phyloP scores from a whole-genome alignment of 139 green algal genomes.

The Picochlorum sp. region DNA sequence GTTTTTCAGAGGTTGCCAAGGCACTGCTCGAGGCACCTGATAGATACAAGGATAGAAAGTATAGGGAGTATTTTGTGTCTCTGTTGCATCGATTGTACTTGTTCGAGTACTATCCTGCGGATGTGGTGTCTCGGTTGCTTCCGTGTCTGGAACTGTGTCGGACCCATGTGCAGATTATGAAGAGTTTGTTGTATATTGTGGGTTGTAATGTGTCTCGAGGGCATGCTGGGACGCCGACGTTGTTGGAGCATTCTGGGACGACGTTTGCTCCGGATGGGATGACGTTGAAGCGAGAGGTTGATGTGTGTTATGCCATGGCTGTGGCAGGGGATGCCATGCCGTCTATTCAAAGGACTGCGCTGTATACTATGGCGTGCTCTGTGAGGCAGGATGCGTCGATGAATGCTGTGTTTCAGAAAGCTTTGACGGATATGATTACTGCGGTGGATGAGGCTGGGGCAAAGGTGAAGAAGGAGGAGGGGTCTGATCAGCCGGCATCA shows the following conservation, averaged over 20 bases:
- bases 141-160: conserved; percentile 12
- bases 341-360: background rate
- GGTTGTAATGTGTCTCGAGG: conserved; percentile 9
- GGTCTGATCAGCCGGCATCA: background rate
- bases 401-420: conserved; percentile 12
- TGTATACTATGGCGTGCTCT: conserved; percentile 15
- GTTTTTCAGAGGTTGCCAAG: conserved; percentile 13
- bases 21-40: conserved; percentile 15
- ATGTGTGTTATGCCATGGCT: background rate
- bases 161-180: conserved; percentile 18
- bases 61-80: background rate
- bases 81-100: conserved; percentile 22
- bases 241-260: conserved; percentile 19
- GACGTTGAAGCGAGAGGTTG: background rate
- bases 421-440: conserved; percentile 14
- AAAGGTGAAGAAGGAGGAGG: background rate
- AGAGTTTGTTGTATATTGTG: conserved; percentile 15
- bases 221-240: conserved; percentile 25
- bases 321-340: background rate
- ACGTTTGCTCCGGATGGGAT: background rate
- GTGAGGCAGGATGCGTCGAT: conserved; percentile 8
- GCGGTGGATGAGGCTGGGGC: conserved; percentile 16
- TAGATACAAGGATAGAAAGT: conserved; percentile 15
- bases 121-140: conserved; percentile 11
- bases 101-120: conserved; percentile 23